Conservation (phyloP, 2,329 filamentous ascomycete genomes). For the Anisogramma anomala region DNA sequence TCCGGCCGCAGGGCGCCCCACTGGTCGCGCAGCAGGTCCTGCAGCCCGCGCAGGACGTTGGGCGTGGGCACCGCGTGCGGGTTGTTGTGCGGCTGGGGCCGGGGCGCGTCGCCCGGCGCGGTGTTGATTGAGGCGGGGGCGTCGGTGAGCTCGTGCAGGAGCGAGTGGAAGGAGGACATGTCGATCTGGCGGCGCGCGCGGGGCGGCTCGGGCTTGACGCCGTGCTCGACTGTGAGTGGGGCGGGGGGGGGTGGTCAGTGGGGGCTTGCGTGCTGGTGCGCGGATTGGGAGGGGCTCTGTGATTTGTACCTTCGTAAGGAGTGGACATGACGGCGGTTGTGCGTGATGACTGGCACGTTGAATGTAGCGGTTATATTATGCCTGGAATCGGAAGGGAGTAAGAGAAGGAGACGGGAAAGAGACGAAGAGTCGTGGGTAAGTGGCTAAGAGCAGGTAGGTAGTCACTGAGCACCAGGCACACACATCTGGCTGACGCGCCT, state of each 20-base stretch:
- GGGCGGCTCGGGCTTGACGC: constrained; percentile 36
- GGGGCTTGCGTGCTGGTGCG: not conserved
- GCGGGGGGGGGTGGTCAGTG: constrained; percentile 1
- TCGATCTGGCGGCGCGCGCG: constrained; percentile 43
- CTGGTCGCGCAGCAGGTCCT: constrained; percentile 48
- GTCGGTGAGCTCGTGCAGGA: constrained; percentile 38
- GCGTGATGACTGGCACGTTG: too few relatives aligned
- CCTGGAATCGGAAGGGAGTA: too few relatives aligned
- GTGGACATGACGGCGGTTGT: constrained; percentile 33
- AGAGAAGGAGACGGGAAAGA: not conserved
- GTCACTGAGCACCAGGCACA: not conserved
- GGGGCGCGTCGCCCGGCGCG: constrained; percentile 24
- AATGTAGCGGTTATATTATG: constrained; percentile 5
- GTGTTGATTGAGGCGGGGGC: constrained; percentile 22
- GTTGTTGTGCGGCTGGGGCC: constrained; percentile 33
- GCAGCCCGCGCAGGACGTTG: constrained; percentile 44
- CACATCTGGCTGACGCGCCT: not conserved
- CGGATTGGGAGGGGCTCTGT: not conserved
- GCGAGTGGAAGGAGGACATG: constrained; percentile 52
- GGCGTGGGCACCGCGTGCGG: constrained; percentile 49
- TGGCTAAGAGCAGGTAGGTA: too few relatives aligned
- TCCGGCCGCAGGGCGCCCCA: not conserved
- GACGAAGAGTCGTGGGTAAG: too few relatives aligned
- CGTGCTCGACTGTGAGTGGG: constrained; percentile 47
- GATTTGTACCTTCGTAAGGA: constrained; percentile 43